These are phyloP conservation scores for Cladosporium sp. DNA, from an alignment of 2,329 filamentous ascomycete genomes.

Conservation along the genomic window DNA sequence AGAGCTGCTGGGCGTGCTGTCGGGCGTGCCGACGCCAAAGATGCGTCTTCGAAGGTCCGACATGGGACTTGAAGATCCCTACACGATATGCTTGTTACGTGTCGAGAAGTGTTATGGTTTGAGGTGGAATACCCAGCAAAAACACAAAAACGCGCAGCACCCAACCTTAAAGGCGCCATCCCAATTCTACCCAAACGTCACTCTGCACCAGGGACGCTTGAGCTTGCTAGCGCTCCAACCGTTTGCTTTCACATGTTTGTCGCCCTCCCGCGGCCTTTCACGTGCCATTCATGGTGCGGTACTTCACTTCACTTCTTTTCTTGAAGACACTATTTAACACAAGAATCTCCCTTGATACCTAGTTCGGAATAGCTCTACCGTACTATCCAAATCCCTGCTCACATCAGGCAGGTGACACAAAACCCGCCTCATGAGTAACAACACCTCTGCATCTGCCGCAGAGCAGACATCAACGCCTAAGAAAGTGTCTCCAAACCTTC, in stretches of 20 bases:
- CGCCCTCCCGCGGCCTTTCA: no score
- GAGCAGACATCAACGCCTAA: neutral
- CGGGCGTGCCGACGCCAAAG: slow-evolving; percentile 26
- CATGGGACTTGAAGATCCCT: slow-evolving; percentile 20
- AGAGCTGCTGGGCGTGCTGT: slow-evolving; percentile 32
- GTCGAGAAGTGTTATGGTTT: no score
- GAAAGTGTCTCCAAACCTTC: slow-evolving; percentile 31
- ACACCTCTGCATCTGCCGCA: slow-evolving; percentile 5
- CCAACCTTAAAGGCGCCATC: neutral
- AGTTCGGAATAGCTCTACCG: no score
- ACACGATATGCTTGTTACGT: no score
- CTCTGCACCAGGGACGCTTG: neutral
- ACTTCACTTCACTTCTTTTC: no score
- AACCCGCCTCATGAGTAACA: slow-evolving; percentile 8
- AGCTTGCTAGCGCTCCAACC: neutral
- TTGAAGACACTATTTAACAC: no score
- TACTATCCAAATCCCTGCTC: no score
- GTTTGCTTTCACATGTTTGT: slow-evolving; percentile 10
- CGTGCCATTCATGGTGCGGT: neutral
- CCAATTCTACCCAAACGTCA: neutral
- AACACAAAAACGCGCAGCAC: slow-evolving; percentile 1
- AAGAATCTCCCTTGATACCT: no score
- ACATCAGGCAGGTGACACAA: no score
- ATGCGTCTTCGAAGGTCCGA: slow-evolving; percentile 32
- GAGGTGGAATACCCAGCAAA: no score